phyloP scores from a whole-genome alignment of 192 early-diverging fungal species.

The Linnemannia zychae region DNA sequence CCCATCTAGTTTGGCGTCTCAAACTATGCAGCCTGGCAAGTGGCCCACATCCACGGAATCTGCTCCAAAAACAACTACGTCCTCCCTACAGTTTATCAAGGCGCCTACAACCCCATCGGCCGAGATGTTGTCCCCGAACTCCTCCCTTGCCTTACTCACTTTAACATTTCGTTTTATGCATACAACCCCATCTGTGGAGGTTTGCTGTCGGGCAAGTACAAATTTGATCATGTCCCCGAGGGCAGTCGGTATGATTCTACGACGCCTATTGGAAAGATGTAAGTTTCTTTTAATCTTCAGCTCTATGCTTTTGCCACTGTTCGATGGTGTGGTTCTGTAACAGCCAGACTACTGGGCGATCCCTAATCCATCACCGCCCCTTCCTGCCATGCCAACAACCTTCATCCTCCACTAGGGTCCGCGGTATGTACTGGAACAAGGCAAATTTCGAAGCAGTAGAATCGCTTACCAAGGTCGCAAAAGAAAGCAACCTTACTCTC shows the following conservation, averaged over 20 bases:
- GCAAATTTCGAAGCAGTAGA: conserved; percentile 64
- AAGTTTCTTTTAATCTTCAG: background rate
- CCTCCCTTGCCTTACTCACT: conserved; percentile 65
- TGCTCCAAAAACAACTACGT: conserved; percentile 40
- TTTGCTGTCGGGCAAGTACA: conserved; percentile 24
- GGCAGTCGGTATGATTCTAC: conserved; percentile 20
- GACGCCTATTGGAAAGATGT: conserved; percentile 2
- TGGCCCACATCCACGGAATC: conserved; percentile 28
- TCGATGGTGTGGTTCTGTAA: too few relatives aligned
- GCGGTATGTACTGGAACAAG: conserved; percentile 53
- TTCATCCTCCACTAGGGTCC: conserved; percentile 15
- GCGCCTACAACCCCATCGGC: conserved; percentile 37
- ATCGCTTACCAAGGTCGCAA: conserved; percentile 36
- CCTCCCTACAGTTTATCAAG: conserved; percentile 52
- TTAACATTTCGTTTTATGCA: conserved; percentile 71
- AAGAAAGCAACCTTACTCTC: conserved; percentile 20
- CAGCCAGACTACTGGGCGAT: too few relatives aligned
- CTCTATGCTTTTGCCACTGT: too few relatives aligned
- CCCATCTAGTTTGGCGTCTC: conserved; percentile 32
- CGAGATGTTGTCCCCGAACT: conserved; percentile 58
- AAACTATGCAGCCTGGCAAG: conserved; percentile 38
- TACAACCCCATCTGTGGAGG: conserved; percentile 68
- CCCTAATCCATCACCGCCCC: background rate
- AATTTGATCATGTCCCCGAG: conserved; percentile 9
- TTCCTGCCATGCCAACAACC: background rate